Percentiles rank a stretch among this genome's conserved stretches.
Conservation (phyloP, 495 filamentous ascomycete genomes). For the Amphirosellinia nigrospora region DNA sequence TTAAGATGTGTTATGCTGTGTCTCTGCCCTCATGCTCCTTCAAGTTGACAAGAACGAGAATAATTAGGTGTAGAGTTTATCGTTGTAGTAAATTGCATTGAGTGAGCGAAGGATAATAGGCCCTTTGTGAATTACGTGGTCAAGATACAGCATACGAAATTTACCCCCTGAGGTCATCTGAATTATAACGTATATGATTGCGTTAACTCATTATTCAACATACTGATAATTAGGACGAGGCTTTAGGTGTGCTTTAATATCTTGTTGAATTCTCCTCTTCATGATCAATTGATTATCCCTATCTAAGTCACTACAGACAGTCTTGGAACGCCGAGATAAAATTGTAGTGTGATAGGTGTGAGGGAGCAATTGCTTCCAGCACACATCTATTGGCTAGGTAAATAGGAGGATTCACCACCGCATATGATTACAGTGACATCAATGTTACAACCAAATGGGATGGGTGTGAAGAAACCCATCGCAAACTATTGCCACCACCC, state of each 20-base stretch:
- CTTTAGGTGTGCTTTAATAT: not conserved
- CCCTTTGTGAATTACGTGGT: not conserved
- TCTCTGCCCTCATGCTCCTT: not conserved
- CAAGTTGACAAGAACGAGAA: no score
- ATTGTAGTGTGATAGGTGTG: not conserved
- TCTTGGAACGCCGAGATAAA: not conserved
- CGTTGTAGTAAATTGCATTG: not conserved
- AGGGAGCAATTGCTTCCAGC: not conserved
- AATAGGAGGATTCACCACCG: not conserved
- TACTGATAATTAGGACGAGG: not conserved
- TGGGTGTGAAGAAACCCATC: not conserved
- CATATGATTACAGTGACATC: not conserved
- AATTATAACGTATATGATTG: not conserved
- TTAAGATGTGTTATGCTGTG: not conserved
- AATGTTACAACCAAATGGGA: not conserved
- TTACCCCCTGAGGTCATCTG: not conserved
- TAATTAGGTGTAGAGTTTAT: not conserved
- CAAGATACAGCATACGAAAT: not conserved
- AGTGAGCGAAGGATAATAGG: not conserved
- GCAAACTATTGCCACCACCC: slow-evolving; percentile 3
- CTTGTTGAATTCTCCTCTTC: not conserved
- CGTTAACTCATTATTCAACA: not conserved
- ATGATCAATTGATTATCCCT: no score
- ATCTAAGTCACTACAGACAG: not conserved
- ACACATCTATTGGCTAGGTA: not conserved